Percentiles rank a stretch among this genome's conserved stretches.
These are phyloP conservation scores for Rhodotorula babjevae DNA, from an alignment of 768 basidiomycete genomes.

Conservation along the genomic window DNA sequence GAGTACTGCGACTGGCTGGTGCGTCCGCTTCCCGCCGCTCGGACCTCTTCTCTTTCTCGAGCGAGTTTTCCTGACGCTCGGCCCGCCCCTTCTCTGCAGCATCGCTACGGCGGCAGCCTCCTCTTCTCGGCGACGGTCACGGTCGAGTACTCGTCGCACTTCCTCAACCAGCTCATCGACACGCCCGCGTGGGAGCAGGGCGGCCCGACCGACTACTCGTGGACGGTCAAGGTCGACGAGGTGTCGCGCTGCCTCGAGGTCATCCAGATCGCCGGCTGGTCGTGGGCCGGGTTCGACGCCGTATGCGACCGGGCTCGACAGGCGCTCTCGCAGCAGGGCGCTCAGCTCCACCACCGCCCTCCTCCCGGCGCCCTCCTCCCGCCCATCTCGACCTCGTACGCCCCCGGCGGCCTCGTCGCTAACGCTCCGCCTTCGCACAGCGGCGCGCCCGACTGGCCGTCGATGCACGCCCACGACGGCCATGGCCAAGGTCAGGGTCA, in stretches of 20 bases:
- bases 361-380: not conserved
- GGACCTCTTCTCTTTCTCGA: not conserved
- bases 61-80: no score
- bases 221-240: constrained; percentile 19
- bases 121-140: constrained; percentile 13
- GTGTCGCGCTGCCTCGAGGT: constrained; percentile 1
- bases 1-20: constrained; percentile 15
- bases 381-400: not conserved
- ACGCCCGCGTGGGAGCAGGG: constrained; percentile 26
- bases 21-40: not conserved
- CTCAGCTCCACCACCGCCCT: not conserved
- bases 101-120: constrained; percentile 1
- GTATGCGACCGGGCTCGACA: not conserved
- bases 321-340: not conserved
- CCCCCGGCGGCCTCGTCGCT: not conserved
- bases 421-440: not conserved
- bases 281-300: not conserved
- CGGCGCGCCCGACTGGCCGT: not conserved
- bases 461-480: not conserved
- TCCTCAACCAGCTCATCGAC: constrained; percentile 13
- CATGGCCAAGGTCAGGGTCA: not conserved
- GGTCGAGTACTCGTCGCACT: constrained; percentile 16
- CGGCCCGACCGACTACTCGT: constrained; percentile 1
- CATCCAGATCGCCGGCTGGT: not conserved
- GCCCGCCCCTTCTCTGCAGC: no score